These are phyloP conservation scores for Myxozyma sirexii DNA, from an alignment of 805 yeast genomes.

Conservation along the genomic window DNA sequence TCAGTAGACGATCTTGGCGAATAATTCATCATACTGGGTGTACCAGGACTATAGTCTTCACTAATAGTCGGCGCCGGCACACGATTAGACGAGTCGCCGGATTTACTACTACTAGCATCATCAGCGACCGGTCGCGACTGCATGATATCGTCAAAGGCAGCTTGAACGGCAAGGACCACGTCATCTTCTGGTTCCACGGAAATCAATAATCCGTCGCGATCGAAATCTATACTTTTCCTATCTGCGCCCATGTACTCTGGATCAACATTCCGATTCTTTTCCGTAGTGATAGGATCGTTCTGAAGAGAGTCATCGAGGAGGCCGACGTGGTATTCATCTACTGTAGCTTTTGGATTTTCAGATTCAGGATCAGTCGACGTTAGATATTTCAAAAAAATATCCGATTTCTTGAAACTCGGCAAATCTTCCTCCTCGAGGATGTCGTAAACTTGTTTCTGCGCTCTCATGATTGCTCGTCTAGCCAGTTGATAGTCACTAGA, in stretches of 20 bases:
- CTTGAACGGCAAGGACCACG: constrained; percentile 65
- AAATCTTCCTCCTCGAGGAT: constrained; percentile 57
- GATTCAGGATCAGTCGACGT: constrained; percentile 44
- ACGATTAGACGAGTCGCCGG: constrained; percentile 16
- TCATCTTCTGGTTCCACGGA: constrained; percentile 36
- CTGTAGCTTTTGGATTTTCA: constrained; percentile 24
- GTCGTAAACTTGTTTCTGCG: constrained; percentile 59
- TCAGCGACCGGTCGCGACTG: constrained; percentile 28
- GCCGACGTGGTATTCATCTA: constrained; percentile 41
- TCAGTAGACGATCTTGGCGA: constrained; percentile 27
- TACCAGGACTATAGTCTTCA: background rate
- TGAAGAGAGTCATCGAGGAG: constrained; percentile 33
- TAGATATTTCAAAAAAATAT: constrained; percentile 55
- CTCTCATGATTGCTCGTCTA: constrained; percentile 57
- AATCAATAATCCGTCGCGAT: constrained; percentile 24
- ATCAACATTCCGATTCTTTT: constrained; percentile 43
- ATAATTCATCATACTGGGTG: background rate
- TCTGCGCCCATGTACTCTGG: constrained; percentile 34
- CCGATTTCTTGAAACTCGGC: constrained; percentile 63
- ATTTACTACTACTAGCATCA: constrained; percentile 26
- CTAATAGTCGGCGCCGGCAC: constrained; percentile 16
- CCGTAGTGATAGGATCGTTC: constrained; percentile 37
- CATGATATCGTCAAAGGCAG: constrained; percentile 62
- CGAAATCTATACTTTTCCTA: constrained; percentile 20
- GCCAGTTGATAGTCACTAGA: constrained; percentile 52